Evolutionary conservation across 208 protist species (phyloP), one percentile per base, ranked within the genome.

Genomic region (Crithidia thermophila): DNA sequence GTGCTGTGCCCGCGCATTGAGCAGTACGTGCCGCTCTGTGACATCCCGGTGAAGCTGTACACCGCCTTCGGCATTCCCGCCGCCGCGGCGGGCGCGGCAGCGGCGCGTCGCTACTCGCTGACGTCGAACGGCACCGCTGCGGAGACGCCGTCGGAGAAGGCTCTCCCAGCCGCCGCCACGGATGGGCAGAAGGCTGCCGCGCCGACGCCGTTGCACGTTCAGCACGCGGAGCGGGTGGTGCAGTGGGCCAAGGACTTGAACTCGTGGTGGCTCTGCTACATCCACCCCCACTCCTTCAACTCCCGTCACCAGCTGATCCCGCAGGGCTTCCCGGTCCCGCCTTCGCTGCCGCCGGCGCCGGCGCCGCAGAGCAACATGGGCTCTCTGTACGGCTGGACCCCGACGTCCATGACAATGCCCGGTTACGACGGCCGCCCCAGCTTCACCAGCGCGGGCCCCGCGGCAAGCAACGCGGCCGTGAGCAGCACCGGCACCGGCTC

Each of bases 191-290:
- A 14, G 7, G 27, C 43, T 16, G 46, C 33, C 2, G 16, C 43
- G 4, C 39, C 53, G 18, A 23, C 61, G 28, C 30, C 20, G 18
- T 21, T 62, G 33, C 45, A 56, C 37, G 56, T 62, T 23, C 31
- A 21, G 21, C 8, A 64, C 53, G 56, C 62, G n/a, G 40, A 50
- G 5, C 16, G 49, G 9, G 56, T 59, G 5, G 69, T 75, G 58
- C 62, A 60, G 39, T 81, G 75, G 75, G 75, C 71, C 18, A 37
- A 33, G 6, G 71, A 65, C 27, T 59, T 76, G 20, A 62, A 65
- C 20, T 47, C 49, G 58, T 81, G 75, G 75, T 81, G 75, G 75
- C 37, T 66, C 33, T 49, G 39, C 40, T 76, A 75, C 59, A 59
- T 81, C 55, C 57, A 72, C 34, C 75, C 67, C 18, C 71, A 72